These are phyloP conservation scores for Westerdykella ornata DNA, from an alignment of 2,329 filamentous ascomycete genomes.

Conservation along the genomic window DNA sequence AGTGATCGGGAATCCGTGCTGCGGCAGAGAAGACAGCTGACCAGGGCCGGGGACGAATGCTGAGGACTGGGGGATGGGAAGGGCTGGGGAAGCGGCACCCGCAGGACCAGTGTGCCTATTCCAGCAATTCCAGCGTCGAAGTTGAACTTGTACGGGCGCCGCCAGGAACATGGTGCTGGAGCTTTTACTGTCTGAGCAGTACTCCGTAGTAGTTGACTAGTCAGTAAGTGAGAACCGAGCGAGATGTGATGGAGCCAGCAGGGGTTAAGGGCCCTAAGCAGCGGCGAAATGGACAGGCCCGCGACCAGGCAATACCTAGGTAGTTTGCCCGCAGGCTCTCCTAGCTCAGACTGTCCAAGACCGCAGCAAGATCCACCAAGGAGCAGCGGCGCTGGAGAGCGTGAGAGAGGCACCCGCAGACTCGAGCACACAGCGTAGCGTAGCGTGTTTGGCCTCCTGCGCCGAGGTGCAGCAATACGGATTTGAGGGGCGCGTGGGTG, in stretches of 20 bases:
- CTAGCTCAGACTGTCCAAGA: constrained; percentile 14
- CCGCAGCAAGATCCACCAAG: constrained; percentile 16
- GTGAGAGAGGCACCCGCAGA: too few relatives aligned
- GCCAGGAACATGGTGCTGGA: constrained; percentile 34
- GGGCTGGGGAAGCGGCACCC: constrained; percentile 2
- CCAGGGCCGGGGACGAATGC: constrained; percentile 15
- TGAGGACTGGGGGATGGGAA: constrained; percentile 10
- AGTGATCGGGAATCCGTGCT: constrained; percentile 23
- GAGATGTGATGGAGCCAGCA: constrained; percentile 2
- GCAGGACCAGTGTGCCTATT: constrained; percentile 14
- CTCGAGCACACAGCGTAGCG: constrained; percentile 3
- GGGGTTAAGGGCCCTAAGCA: neutral
- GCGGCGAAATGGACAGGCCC: constrained; percentile 20
- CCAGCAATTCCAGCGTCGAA: constrained; percentile 15
- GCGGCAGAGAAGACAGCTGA: constrained; percentile 20
- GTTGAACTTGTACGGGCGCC: constrained; percentile 17
- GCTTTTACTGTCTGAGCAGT: constrained; percentile 34
- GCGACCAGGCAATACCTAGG: constrained; percentile 22
- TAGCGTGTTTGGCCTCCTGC: constrained; percentile 28
- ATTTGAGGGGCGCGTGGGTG: constrained; percentile 10
- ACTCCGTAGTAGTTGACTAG: too few relatives aligned
- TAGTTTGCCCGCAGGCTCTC: constrained; percentile 26
- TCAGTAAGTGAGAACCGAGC: constrained; percentile 31
- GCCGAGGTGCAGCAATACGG: constrained; percentile 20
- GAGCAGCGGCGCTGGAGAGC: neutral